phyloP scores from a whole-genome alignment of 257 asterid species.

The Ophiorrhiza pumila region DNA sequence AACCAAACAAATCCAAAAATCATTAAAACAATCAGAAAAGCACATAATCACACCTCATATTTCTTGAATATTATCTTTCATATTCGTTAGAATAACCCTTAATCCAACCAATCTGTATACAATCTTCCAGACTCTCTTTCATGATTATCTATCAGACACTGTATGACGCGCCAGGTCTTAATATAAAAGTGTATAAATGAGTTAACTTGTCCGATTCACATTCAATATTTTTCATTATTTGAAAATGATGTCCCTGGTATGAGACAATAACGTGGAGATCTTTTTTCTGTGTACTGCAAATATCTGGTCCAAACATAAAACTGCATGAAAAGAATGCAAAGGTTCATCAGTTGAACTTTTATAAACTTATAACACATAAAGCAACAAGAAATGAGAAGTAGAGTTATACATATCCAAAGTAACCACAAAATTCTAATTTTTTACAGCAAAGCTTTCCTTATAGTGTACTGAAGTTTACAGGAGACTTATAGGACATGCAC shows the following conservation, averaged over 20 bases:
- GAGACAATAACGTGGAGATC: constrained; percentile 38
- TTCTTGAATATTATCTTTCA: too few species aligned
- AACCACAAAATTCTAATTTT: neutral
- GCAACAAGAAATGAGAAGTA: neutral
- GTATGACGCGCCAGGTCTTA: constrained; percentile 41
- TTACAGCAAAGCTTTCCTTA: neutral
- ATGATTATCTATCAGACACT: constrained; percentile 59
- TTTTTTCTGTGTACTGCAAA: constrained; percentile 32
- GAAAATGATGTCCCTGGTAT: constrained; percentile 46
- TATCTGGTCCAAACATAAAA: constrained; percentile 26
- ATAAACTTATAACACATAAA: neutral
- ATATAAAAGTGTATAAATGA: constrained; percentile 41
- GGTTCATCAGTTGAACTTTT: neutral
- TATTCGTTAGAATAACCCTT: too few species aligned
- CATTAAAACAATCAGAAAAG: too few species aligned
- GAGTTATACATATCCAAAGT: neutral
- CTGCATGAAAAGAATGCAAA: constrained; percentile 28
- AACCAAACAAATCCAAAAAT: too few species aligned
- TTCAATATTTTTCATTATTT: constrained; percentile 30
- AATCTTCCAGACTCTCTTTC: constrained; percentile 87
- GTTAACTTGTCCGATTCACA: constrained; percentile 44
- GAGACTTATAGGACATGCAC: neutral
- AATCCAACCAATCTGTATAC: constrained; percentile 90
- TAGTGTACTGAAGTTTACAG: neutral
- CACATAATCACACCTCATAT: too few species aligned